Evolutionary conservation across 306 rosid genomes (phyloP), one percentile per base, ranked within the genome.

Genomic region (Vachellia collinsii): DNA sequence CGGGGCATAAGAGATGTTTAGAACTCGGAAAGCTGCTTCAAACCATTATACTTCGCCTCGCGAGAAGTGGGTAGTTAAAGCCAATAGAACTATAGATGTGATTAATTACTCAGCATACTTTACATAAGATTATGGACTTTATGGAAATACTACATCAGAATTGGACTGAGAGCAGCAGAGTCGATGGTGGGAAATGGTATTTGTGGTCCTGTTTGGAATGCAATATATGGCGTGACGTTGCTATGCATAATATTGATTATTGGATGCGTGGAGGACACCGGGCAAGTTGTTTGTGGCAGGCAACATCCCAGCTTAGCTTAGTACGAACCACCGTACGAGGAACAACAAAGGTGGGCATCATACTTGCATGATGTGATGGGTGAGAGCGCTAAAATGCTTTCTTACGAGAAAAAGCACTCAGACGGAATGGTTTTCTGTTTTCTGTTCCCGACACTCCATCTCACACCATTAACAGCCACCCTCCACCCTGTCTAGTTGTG

Each of bases 151-250:
- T 8, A 20, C 22, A 16, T 22, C 20, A 14, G 11, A 38, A 66
- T 11, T 16, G 17, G 10, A 39, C 44, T 39, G 17, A 19, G 72
- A 71, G 38, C 36, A 16, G 42, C 23, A 47, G 14, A 47, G 76
- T 17, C n/a, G 42, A 68, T 41, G 14, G 53, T 41, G 53, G 17
- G 73, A 34, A 71, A 71, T 47, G 74, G 56, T 6, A 34, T 44
- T 46, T 14, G 58, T 70, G 75, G 75, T 71, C 42, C 11, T 71
- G 44, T 48, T 47, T 47, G 61, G 61, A 29, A 71, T 11, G 76
- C 76, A 71, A 48, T 34, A 50, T 20, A 59, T 59, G 17, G 48
- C 12, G 47, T 17, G 36, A 50, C 48, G 11, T 51, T 53, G 22
- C 25, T 41, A n/a, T 48, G 11, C 1, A 56, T 53, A 74, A 20